Evolutionary conservation across 1,139 yeast species (phyloP).

Genomic region (Pichia kudriavzevii): DNA sequence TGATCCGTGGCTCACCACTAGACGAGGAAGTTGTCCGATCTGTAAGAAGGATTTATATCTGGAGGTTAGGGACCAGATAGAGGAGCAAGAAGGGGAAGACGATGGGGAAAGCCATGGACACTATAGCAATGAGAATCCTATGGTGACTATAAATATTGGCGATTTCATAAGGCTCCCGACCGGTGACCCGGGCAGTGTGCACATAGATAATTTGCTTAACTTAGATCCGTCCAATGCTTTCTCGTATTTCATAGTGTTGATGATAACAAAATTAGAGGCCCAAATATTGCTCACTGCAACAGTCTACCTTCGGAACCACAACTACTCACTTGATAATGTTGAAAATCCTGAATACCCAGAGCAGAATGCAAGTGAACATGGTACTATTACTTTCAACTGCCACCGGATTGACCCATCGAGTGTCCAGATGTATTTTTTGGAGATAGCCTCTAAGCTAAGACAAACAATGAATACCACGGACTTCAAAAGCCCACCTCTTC

Average conservation of each 20-base stretch:
- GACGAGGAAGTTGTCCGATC: constrained; percentile 80
- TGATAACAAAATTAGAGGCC: constrained; percentile 32
- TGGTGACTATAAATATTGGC: constrained; percentile 7
- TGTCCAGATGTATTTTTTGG: too few relatives aligned
- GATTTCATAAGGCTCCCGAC: constrained; percentile 7
- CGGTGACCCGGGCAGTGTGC: constrained; percentile 18
- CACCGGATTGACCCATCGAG: not conserved
- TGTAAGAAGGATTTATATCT: constrained; percentile 67
- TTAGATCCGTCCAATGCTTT: constrained; percentile 13
- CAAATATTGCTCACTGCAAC: constrained; percentile 31
- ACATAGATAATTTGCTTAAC: constrained; percentile 23
- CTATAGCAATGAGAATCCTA: not conserved
- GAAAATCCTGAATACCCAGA: not conserved
- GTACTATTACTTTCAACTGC: not conserved
- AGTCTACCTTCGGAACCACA: constrained; percentile 15
- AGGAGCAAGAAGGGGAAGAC: constrained; percentile 20
- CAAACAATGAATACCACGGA: constrained; percentile 14
- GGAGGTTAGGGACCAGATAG: constrained; percentile 2
- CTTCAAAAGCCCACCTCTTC: constrained; percentile 21
- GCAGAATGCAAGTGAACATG: constrained; percentile 1
- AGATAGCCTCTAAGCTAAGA: too few relatives aligned
- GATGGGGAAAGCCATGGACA: constrained; percentile 18
- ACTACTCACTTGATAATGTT: constrained; percentile 11
- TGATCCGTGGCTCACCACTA: constrained; percentile 73
- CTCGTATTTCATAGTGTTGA: constrained; percentile 24